A percentile compares a stretch with the other conserved stretches of the same genome.
Conservation (phyloP, 495 filamentous ascomycete species). For the Annulohypoxylon moriforme region DNA sequence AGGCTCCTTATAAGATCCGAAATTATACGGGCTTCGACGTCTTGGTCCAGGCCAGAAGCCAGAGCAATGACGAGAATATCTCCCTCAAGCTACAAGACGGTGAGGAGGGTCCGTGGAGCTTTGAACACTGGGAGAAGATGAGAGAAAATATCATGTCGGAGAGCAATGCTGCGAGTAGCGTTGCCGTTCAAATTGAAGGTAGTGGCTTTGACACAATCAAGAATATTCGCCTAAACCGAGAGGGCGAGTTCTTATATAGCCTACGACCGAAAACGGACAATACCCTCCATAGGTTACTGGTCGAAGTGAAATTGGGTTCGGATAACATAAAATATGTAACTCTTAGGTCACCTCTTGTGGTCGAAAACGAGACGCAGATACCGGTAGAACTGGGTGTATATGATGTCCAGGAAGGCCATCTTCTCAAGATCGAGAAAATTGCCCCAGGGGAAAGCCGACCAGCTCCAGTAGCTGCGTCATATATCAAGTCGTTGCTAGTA, state of each 20-base stretch:
- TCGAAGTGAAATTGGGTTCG: constrained; percentile 87
- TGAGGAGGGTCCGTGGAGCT: constrained; percentile 93
- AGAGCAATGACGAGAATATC: constrained; percentile 64
- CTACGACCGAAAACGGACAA: constrained; percentile 82
- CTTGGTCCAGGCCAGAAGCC: constrained; percentile 80
- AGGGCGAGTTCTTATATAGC: constrained; percentile 90
- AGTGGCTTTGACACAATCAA: constrained; percentile 92
- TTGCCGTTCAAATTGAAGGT: constrained; percentile 86
- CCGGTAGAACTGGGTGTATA: constrained; percentile 95
- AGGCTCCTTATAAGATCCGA: constrained; percentile 91
- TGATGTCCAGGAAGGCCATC: constrained; percentile 85
- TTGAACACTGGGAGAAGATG: constrained; percentile 94
- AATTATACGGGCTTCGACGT: constrained; percentile 96
- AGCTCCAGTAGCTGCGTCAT: constrained; percentile 91
- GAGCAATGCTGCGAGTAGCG: constrained; percentile 72
- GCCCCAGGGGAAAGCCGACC: constrained; percentile 90
- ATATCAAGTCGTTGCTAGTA: constrained; percentile 88
- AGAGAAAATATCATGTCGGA: constrained; percentile 91
- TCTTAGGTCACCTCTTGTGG: constrained; percentile 90
- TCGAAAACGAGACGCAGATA: constrained; percentile 98
- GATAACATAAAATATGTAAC: constrained; percentile 99
- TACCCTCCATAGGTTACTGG: constrained; percentile 86
- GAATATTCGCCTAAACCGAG: constrained; percentile 89
- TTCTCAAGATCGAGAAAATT: constrained; percentile 98
- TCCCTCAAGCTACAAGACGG: constrained; percentile 89